Percentiles rank a stretch among this genome's conserved stretches.
These are phyloP conservation scores for Aspergillus funiculosus DNA, from an alignment of 495 filamentous ascomycete species.

Conservation along the genomic window DNA sequence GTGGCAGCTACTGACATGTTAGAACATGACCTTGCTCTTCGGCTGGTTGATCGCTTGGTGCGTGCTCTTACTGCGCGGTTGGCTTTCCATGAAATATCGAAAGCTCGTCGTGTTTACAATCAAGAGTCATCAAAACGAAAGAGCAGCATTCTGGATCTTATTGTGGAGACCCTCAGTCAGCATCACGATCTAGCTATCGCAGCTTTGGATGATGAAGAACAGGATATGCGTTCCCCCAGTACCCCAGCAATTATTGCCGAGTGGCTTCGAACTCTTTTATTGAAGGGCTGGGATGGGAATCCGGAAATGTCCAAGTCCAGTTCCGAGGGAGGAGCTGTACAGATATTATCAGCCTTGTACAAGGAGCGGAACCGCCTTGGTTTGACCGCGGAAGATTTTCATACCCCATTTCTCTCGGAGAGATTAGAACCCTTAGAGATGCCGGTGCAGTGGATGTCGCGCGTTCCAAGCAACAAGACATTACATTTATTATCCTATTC, in stretches of 20 bases:
- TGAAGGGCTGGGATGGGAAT: slow-evolving; percentile 73
- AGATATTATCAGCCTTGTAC: slow-evolving; percentile 69
- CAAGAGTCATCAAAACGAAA: slow-evolving; percentile 28
- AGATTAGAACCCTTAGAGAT: slow-evolving; percentile 70
- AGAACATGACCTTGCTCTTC: slow-evolving; percentile 56
- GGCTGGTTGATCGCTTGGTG: slow-evolving; percentile 50
- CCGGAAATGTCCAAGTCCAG: slow-evolving; percentile 60
- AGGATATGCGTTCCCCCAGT: slow-evolving; percentile 29
- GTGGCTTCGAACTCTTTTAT: slow-evolving; percentile 69
- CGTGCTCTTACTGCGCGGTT: slow-evolving; percentile 48
- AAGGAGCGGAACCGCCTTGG: slow-evolving; percentile 57
- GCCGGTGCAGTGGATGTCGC: slow-evolving; percentile 64
- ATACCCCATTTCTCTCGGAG: slow-evolving; percentile 68
- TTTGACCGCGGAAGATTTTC: slow-evolving; percentile 61
- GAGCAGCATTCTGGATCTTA: slow-evolving; percentile 32
- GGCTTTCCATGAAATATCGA: slow-evolving; percentile 49
- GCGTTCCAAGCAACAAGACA: slow-evolving; percentile 49
- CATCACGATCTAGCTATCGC: slow-evolving; percentile 23
- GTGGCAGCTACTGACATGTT: slow-evolving; percentile 47
- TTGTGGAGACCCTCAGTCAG: slow-evolving; percentile 38
- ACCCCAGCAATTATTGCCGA: slow-evolving; percentile 59
- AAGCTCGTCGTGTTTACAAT: slow-evolving; percentile 34
- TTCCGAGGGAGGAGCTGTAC: slow-evolving; percentile 65
- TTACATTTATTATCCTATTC: slow-evolving; percentile 75
- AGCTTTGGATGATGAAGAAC: slow-evolving; percentile 27